phyloP scores from a whole-genome alignment of 202 grass and related monocot species.

The Cymbopogon flexuosus region DNA sequence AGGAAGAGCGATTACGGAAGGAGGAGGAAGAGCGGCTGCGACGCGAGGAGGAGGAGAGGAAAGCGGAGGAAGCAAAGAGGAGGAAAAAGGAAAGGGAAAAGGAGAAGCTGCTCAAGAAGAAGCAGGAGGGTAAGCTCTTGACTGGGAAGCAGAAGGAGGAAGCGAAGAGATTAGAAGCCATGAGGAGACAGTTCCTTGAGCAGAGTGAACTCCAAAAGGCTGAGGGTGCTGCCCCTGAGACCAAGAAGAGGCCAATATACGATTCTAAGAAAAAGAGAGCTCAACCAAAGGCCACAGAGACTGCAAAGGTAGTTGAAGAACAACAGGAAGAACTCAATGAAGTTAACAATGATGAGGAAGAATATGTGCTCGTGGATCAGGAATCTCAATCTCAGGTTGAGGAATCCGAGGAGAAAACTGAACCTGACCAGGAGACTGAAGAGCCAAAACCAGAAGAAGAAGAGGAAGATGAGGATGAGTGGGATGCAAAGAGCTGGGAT shows the following conservation, averaged over 20 bases:
- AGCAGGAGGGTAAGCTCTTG: slow-evolving; percentile 74
- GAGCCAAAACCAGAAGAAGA: slow-evolving; percentile 48
- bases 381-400: slow-evolving; percentile 59
- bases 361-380: slow-evolving; percentile 69
- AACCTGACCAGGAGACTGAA: slow-evolving; percentile 55
- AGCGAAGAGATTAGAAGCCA: slow-evolving; percentile 75
- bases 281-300: slow-evolving; percentile 54
- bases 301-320: slow-evolving; percentile 46
- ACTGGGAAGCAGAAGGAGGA: slow-evolving; percentile 91
- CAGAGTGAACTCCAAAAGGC: slow-evolving; percentile 57
- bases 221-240: slow-evolving; percentile 44
- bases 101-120: slow-evolving; percentile 86
- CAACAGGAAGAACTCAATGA: slow-evolving; percentile 46
- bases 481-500: slow-evolving; percentile 99
- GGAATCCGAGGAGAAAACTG: slow-evolving; percentile 56
- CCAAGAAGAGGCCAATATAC: slow-evolving; percentile 86
- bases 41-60: slow-evolving; percentile 64
- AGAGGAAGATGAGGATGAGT: slow-evolving; percentile 76
- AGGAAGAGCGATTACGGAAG: slow-evolving; percentile 66
- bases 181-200: slow-evolving; percentile 88
- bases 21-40: slow-evolving; percentile 76
- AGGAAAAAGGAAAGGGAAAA: slow-evolving; percentile 83
- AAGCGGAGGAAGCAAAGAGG: slow-evolving; percentile 75
- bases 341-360: slow-evolving; percentile 50
- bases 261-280: slow-evolving; percentile 71